Conservation (phyloP, 2,329 filamentous ascomycete genomes). For the Rhinocladiella mackenziei region DNA sequence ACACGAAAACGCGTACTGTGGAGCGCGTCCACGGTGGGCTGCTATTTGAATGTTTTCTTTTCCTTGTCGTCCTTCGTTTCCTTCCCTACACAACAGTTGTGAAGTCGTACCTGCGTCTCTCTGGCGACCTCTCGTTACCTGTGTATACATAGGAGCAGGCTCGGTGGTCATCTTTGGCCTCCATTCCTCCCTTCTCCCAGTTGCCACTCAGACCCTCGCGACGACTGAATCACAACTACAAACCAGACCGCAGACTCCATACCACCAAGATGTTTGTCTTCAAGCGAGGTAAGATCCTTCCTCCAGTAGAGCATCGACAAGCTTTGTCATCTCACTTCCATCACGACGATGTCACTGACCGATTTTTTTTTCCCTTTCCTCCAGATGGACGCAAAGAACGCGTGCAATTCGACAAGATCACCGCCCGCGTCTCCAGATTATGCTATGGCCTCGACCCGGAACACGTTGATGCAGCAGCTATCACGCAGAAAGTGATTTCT, state of each 20-base stretch:
- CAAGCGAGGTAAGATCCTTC: conserved; percentile 54
- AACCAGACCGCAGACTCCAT: not conserved
- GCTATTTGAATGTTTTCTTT: conserved; percentile 1
- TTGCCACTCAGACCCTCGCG: too few relatives aligned
- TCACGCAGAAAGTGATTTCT: conserved; percentile 98
- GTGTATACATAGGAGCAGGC: conserved; percentile 11
- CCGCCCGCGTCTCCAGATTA: conserved; percentile 90
- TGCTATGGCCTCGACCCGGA: conserved; percentile 96
- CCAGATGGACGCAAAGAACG: conserved; percentile 98
- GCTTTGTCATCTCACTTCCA: not conserved
- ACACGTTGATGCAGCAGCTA: conserved; percentile 95
- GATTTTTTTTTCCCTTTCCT: conserved; percentile 31
- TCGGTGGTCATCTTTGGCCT: conserved; percentile 1
- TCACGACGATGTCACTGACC: conserved; percentile 17
- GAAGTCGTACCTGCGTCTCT: conserved; percentile 18
- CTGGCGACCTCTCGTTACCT: conserved; percentile 8
- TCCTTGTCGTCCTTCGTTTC: conserved; percentile 11
- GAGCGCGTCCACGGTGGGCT: conserved; percentile 7
- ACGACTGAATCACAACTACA: too few relatives aligned
- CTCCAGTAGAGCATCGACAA: conserved; percentile 18
- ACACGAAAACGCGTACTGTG: conserved; percentile 7
- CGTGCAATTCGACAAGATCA: conserved; percentile 99
- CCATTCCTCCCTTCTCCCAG: not conserved
- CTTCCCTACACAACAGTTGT: conserved; percentile 4
- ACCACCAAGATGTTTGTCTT: conserved; percentile 54